Evolutionary conservation across 140 eudicot species (phyloP).

Genomic region (Senecio squalidus): DNA sequence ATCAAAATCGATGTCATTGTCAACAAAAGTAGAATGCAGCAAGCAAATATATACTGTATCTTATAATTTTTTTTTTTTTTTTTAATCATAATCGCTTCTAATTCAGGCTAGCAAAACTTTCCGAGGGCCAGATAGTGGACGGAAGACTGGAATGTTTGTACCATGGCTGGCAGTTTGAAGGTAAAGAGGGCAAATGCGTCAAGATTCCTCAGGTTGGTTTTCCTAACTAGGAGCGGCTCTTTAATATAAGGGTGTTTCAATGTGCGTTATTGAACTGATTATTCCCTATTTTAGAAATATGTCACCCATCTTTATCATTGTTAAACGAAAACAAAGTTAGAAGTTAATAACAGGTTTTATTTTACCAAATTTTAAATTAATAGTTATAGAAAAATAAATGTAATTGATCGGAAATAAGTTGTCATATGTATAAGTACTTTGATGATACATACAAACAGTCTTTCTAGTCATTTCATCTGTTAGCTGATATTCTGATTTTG

Average conservation of each 20-base stretch:
- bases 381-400: too few species aligned
- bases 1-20: too few species aligned
- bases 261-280: not conserved
- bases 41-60: too few species aligned
- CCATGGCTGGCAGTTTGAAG: conserved; percentile 99
- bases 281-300: too few species aligned
- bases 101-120: conserved; percentile 87
- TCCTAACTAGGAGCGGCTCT: not conserved
- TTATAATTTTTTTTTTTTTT: too few species aligned
- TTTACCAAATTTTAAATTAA: not conserved
- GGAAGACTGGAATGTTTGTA: conserved; percentile 90
- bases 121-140: conserved; percentile 88
- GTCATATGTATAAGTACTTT: not conserved
- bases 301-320: too few species aligned
- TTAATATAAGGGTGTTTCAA: not conserved
- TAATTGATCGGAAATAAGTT: not conserved
- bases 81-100: not conserved
- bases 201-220: conserved; percentile 83
- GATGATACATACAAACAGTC: too few species aligned
- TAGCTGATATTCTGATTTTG: too few species aligned
- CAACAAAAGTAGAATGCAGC: too few species aligned
- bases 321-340: too few species aligned
- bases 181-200: conserved; percentile 91
- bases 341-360: too few species aligned
- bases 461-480: too few species aligned